Evolutionary conservation across 2,329 filamentous ascomycete species (phyloP).

Genomic region (Colletotrichum australisinense): DNA sequence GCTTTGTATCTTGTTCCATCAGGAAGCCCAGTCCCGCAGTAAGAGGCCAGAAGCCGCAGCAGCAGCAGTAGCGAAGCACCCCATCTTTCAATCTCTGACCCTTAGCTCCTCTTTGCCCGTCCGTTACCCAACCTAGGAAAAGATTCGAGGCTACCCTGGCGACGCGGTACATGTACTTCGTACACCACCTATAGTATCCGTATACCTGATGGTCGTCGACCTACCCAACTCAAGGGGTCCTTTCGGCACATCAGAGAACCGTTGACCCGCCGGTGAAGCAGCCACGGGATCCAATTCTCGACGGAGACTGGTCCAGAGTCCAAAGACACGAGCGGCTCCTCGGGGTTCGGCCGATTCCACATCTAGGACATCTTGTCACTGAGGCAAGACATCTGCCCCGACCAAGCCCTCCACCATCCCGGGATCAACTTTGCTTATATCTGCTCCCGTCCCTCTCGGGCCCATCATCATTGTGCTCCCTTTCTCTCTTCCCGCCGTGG

Average conservation of each 20-base stretch:
- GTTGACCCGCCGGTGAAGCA: slow-evolving; percentile 23
- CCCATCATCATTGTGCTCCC: neutral
- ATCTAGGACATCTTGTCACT: slow-evolving; percentile 3
- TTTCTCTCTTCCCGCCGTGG: slow-evolving; percentile 14
- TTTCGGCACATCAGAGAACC: slow-evolving; percentile 24
- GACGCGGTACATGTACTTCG: neutral
- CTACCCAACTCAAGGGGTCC: neutral
- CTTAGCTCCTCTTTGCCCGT: slow-evolving; percentile 1
- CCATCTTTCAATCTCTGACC: slow-evolving; percentile 11
- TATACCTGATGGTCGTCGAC: neutral
- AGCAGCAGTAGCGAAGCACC: neutral
- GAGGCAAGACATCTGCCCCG: slow-evolving; percentile 13
- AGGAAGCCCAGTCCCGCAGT: neutral
- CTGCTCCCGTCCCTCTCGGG: slow-evolving; percentile 29
- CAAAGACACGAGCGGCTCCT: neutral
- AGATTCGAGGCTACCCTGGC: slow-evolving; percentile 19
- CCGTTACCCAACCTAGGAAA: slow-evolving; percentile 16
- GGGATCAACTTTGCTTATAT: slow-evolving; percentile 31
- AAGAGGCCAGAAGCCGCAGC: neutral
- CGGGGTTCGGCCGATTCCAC: slow-evolving; percentile 31
- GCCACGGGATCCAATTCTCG: slow-evolving; percentile 32
- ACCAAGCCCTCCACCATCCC: slow-evolving; percentile 19
- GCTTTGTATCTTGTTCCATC: neutral
- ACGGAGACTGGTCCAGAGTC: slow-evolving; percentile 23
- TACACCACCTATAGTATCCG: neutral